These are phyloP conservation scores for Psidium friedrichsthalianum DNA, from an alignment of 345 rosid genomes.

Conservation along the genomic window DNA sequence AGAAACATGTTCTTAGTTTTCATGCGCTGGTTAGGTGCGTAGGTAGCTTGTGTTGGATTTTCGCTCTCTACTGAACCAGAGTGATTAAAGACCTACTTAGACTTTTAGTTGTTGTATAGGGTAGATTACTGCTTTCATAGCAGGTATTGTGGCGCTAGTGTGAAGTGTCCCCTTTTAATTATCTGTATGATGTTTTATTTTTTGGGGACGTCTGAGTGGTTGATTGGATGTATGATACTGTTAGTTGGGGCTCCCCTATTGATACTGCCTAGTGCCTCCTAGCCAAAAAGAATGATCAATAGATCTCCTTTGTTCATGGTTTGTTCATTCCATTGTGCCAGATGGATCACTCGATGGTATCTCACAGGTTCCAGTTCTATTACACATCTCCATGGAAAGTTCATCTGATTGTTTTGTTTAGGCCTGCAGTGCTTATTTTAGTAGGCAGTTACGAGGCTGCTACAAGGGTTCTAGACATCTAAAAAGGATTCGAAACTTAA, in stretches of 20 bases:
- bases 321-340: neutral
- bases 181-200: neutral
- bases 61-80: neutral
- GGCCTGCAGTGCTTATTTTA: neutral
- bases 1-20: neutral
- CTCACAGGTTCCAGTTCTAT: neutral
- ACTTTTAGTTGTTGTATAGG: neutral
- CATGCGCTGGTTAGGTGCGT: neutral
- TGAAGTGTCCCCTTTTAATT: neutral
- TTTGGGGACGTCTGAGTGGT: neutral
- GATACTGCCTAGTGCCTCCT: neutral
- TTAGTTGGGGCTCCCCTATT: neutral
- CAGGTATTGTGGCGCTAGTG: neutral
- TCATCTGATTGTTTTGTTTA: neutral
- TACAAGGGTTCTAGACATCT: neutral
- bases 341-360: neutral
- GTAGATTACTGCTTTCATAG: neutral
- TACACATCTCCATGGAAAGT: neutral
- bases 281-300: neutral
- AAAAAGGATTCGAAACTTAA: neutral
- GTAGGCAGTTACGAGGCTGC: neutral
- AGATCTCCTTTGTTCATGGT: neutral
- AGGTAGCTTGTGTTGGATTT: neutral
- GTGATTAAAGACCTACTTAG: neutral
- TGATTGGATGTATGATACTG: neutral